Percentiles rank a stretch among this genome's conserved stretches.
phyloP scores from a whole-genome alignment of 768 basidiomycete genomes.

The Hygrocybe coccinea region DNA sequence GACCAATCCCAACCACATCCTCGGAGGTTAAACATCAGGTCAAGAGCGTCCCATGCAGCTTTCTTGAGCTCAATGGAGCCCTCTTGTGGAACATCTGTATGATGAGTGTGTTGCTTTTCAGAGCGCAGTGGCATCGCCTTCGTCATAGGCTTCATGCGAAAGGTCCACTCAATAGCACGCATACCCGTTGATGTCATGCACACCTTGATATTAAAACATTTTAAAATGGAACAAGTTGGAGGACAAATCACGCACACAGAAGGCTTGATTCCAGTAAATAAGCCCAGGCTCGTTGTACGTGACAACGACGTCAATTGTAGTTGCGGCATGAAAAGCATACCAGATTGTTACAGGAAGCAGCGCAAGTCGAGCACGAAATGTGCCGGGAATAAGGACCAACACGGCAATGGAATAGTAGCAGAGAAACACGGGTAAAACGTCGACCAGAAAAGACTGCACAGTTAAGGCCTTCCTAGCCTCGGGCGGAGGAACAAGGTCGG shows the following conservation, averaged over 20 bases:
- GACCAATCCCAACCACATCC: conserved; percentile 64
- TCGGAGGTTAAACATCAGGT: conserved; percentile 48
- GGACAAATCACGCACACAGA: conserved; percentile 34
- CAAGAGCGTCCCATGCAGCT: conserved; percentile 37
- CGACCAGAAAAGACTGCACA: conserved; percentile 28
- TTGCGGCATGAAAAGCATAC: conserved; percentile 39
- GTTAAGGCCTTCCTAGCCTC: conserved; percentile 34
- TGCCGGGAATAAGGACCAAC: conserved; percentile 46
- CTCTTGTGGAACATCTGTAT: no score
- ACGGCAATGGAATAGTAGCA: conserved; percentile 50
- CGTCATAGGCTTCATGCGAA: conserved; percentile 30
- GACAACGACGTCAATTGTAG: conserved; percentile 40
- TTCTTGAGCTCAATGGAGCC: not conserved
- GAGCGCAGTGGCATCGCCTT: conserved; percentile 12
- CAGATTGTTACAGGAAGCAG: conserved; percentile 48
- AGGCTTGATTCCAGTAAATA: conserved; percentile 40
- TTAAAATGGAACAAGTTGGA: not conserved
- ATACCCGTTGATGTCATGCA: conserved; percentile 33
- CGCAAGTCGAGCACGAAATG: conserved; percentile 39
- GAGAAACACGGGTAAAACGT: conserved; percentile 39
- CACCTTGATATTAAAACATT: conserved; percentile 16
- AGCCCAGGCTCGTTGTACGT: conserved; percentile 31
- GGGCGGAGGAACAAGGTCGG: conserved; percentile 26
- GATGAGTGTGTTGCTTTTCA: not conserved
- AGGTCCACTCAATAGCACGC: conserved; percentile 40